Conservation (phyloP, 306 rosid species). For the Cucumis sativus region Cucumber_9930_V3 NC_026659.2:15697501-15698000, state of each 20-base stretch:
- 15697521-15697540: not conserved
- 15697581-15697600: not conserved
- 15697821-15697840: not conserved
- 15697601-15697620: not conserved
- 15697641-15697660: not conserved
- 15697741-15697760: not conserved
- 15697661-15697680: not conserved
- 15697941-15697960: conserved; percentile 28
- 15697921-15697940: conserved; percentile 97
- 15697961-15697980: not conserved
- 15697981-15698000: not conserved
- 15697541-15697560: not conserved
- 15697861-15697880: conserved; percentile 99
- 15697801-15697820: not conserved
- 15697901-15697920: conserved; percentile 94
- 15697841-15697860: conserved; percentile 6
- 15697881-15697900: conserved; percentile 86
- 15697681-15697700: not conserved
- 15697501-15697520: not conserved
- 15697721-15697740: not conserved
- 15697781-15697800: not conserved
- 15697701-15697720: not conserved
- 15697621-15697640: not conserved
- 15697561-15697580: not conserved
- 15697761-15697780: not conserved